phyloP scores from a whole-genome alignment of 805 yeast genomes.

The Jamesozyma rosinii region DNA sequence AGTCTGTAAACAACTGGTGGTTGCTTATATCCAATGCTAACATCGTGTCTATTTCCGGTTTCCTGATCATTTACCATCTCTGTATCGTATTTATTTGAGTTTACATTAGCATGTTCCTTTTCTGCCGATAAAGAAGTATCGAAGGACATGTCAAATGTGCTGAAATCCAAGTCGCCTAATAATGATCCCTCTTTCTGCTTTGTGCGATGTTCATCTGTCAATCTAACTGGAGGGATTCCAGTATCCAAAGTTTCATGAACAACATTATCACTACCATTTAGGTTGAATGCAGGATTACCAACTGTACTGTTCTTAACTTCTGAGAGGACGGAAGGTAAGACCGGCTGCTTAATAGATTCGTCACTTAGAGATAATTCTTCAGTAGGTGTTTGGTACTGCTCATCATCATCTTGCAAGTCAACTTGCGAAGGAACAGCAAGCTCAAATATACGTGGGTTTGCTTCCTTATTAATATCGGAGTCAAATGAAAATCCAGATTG shows the following conservation, averaged over 20 bases:
- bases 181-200: slow-evolving; percentile 1
- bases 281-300: slow-evolving; percentile 4
- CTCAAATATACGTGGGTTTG: slow-evolving; percentile 16
- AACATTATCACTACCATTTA: not conserved
- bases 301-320: slow-evolving; percentile 8
- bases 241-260: not conserved
- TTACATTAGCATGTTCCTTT: not conserved
- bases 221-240: not conserved
- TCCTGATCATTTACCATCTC: not conserved
- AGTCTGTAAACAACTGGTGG: slow-evolving; percentile 7
- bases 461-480: slow-evolving; percentile 10
- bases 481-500: slow-evolving; percentile 14
- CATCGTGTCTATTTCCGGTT: not conserved
- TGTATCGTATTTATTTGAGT: not conserved
- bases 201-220: not conserved
- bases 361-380: slow-evolving; percentile 5
- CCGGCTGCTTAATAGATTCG: not conserved
- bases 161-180: slow-evolving; percentile 26
- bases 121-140: slow-evolving; percentile 8
- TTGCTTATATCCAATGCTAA: not conserved
- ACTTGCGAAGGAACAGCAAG: slow-evolving; percentile 15
- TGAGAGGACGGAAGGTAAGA: slow-evolving; percentile 1
- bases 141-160: slow-evolving; percentile 28
- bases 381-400: slow-evolving; percentile 7
- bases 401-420: slow-evolving; percentile 9